Evolutionary conservation across 2,329 filamentous ascomycete genomes (phyloP), one percentile per base, ranked within the genome.

Genomic region (Alternaria longipes): DNA sequence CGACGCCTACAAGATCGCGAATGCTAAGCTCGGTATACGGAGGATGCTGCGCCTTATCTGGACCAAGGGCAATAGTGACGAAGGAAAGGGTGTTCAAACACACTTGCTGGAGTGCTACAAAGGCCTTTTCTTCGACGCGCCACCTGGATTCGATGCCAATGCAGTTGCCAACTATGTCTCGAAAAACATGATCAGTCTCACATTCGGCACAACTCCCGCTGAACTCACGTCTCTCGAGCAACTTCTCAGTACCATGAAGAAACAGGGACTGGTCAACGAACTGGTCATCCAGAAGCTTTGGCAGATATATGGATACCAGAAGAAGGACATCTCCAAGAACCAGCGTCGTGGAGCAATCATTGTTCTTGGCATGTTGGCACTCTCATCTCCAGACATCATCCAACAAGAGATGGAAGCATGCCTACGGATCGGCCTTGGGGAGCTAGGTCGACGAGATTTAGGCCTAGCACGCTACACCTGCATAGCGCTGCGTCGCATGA

Each of bases 51-150:
- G 94, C 54, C 85, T 99, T 20, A 99, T 99, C 78, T 99, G 95
- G 95, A 99, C 95, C 66, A 99, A 99, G 81, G 94, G 95, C 70
- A 99, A 98, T 81, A 98, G 93, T 72, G 95, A 99, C 73, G 96
- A 99, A 84, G 95, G 96, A 72, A 99, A 98, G 81, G 95, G 95
- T 57, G 94, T 99, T 2, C 96, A 99, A 77, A 92, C 91, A 2
- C 95, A 99, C 79, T 85, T 99, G 30, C 97, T 99, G 67, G 95
- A 99, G 70, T 97, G 93, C 78, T 99, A 99, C 83, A 95, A 91
- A 75, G 89, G 92, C 20, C 87, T 99, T 1, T 99, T 98, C 81
- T 99, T 99, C 72, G 93, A 97, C 74, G 94, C 96, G 0, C 95
- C 95, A 0, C 92, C 93, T 62, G 89, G 89, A 5, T 97, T 97